Base-by-base conservation (phyloP, 495 filamentous ascomycete genomes). In the Talaromyces ruber region DNA sequence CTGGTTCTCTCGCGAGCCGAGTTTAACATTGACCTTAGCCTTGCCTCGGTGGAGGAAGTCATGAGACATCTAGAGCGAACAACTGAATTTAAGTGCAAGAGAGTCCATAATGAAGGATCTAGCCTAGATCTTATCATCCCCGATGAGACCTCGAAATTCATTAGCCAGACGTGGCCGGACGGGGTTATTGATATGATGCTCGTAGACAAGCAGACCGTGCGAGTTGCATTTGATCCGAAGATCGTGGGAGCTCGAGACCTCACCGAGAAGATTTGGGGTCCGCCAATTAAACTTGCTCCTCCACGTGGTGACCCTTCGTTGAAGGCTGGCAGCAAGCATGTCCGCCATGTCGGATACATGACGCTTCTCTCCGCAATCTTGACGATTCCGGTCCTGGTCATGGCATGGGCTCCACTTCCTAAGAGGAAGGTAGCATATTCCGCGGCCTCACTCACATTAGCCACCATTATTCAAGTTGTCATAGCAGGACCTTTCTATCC, bases 341-440 rank as follows among this genome's bases (percentile, higher is more conserved):
- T 92, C 6, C 80, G 76, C 18, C 67, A 80, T 52, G 71, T 84
- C 8, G 78, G 79, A 21, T 83, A 75, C 62, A 82, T 84, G 71
- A 88, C 86, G 0, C 11, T 88, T 8, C 62, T 85, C 6, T 85
- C 89, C 8, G 72, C 70, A 3, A n/a, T 79, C 14, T 67, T 92
- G 25, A 93, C 91, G 0, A 76, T 93, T 18, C 89, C 91, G 0
- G 86, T 93, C 2, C 71, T 93, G 3, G 78, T 92, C 18, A 63
- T 93, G 64, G 81, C 87, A 24, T 93, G 86, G 86, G 85, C 83
- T 50, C 80, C 82, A 2, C 70, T 87, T 18, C 74, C 78, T 11
- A 64, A 78, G 18, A 66, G 69, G 12, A 64, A 76, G 5, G 43
- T 87, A 12, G 66, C 74, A 28, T 86, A 87, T 66, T 65, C 70